Evolutionary conservation across 2,329 filamentous ascomycete species (phyloP), one percentile per base, ranked within the genome.

Genomic region (Pseudogymnoascus sp.): DNA sequence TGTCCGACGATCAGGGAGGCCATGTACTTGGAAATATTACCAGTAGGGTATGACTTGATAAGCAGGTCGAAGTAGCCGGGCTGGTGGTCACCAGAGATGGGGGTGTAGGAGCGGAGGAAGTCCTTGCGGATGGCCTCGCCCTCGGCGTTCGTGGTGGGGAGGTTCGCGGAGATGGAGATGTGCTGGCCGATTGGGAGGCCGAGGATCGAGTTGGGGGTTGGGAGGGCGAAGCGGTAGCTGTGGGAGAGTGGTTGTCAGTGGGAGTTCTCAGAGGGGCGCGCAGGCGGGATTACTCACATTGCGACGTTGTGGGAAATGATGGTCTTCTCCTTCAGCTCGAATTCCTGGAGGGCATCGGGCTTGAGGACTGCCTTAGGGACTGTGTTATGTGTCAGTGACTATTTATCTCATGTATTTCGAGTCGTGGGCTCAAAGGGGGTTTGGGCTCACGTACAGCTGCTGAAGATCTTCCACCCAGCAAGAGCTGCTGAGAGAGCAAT

Each of bases 171-270:
- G 72, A 99, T 91, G 65, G 93, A 97, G 77, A 99, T 97, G 81
- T 99, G 94, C 79, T 99, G 94, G 72, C 94, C 94, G 78, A 97
- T 97, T 67, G 94, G 93, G 43, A 97, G 89, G 71, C 94, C 94
- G 70, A 97, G 90, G 74, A 97, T 91, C 67, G 89, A 84, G 69
- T 80, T 87, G 39, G 86, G 78, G 59, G 81, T 81, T 62, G 92
- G 92, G 39, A 99, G 89, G 66, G 83, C 82, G 79, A 97, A 97
- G 71, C 94, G 91, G 81, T 97, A 99, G 79, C 88, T 91, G 64
- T 60, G 28, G 35, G 34, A 63, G 14, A 61, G 59, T 38, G 28
- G 5, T 61, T 38, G 32, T 39, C 30, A 41, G 63, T 37, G 63
- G 54, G 54, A 62, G 65, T 20, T 59, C 61, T 32, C 34, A 30